These are phyloP conservation scores for Ogataea parapolymorpha DNA, from an alignment of 805 yeast genomes.

Conservation along the genomic window DNA sequence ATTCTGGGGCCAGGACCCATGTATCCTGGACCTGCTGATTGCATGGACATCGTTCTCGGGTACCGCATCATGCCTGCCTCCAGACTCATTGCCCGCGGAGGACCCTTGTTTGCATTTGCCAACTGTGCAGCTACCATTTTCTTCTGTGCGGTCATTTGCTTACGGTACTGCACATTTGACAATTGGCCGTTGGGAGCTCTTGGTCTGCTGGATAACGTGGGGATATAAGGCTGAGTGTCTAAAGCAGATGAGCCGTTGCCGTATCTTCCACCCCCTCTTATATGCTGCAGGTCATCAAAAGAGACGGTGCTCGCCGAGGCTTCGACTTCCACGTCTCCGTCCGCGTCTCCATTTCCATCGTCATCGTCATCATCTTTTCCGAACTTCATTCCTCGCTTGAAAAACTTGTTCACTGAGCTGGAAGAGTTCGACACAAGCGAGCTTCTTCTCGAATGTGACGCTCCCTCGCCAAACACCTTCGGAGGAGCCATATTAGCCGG, in stretches of 20 bases:
- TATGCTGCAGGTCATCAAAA: conserved; percentile 60
- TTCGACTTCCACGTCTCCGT: conserved; percentile 28
- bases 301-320: conserved; percentile 42
- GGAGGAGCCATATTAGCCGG: conserved; percentile 3
- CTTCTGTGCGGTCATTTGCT: conserved; percentile 64
- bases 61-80: conserved; percentile 17
- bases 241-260: conserved; percentile 38
- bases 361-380: conserved; percentile 26
- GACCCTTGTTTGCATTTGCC: conserved; percentile 28
- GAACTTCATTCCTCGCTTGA: conserved; percentile 36
- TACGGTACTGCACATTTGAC: conserved; percentile 62
- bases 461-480: neutral
- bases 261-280: conserved; percentile 66
- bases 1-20: conserved; percentile 7
- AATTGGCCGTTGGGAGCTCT: conserved; percentile 30
- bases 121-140: conserved; percentile 43
- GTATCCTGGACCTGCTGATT: conserved; percentile 13
- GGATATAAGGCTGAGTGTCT: conserved; percentile 74
- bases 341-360: conserved; percentile 30
- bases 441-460: conserved; percentile 21
- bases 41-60: conserved; percentile 31
- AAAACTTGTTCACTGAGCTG: conserved; percentile 37
- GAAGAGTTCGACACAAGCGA: conserved; percentile 30
- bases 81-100: conserved; percentile 37
- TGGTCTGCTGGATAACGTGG: conserved; percentile 49